Evolutionary conservation across 805 yeast genomes (phyloP), one percentile per base, ranked within the genome.

Genomic region (Saccharomycopsis fermentans): DNA sequence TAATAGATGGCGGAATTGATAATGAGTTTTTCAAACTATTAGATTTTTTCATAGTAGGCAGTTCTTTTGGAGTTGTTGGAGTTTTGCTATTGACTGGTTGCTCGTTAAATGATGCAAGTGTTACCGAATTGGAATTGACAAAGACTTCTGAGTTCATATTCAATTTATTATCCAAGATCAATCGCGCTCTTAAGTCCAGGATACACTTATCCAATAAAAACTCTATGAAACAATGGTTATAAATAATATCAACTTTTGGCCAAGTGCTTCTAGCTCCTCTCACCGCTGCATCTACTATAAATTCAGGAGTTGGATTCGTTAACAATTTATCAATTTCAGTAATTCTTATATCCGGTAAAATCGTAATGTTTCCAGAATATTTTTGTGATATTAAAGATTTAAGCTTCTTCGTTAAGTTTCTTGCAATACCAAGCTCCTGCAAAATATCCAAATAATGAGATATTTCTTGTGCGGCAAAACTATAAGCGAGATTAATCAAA

Each of bases 211-310:
- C 98, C 47, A 92, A 73, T 0, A 90, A 86, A 69, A 92, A 85
- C 67, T 92, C 99, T 35, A 90, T 81, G 0, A 94, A 84, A 70
- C 97, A 90, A 67, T 90, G 96, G 69, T 94, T 92, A 64, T 84
- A 79, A 53, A 92, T 89, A 51, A 91, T 77, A 1, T 96, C 81
- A 4, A 94, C 70, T 66, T 89, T 88, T 0, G 97, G 96, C 97
- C 98, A 92, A 0, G 97, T 85, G 0, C 97, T 92, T 59, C 88
- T 74, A 0, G 96, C 94, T 1, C 98, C 99, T 62, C 95, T 78
- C 43, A 83, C 76, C 1, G 86, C 79, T 59, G 87, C 81, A 59
- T 84, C 86, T 52, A 83, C 69, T 51, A 91, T 69, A 65, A 87
- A 89, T 56, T 82, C 87, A 0, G 87, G 83, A 0, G 91, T 80